Percentiles rank a stretch among this genome's conserved stretches.
These are phyloP conservation scores for Trichoderma afroharzianum DNA, from an alignment of 2,329 filamentous ascomycete species.

Conservation along the genomic window DNA sequence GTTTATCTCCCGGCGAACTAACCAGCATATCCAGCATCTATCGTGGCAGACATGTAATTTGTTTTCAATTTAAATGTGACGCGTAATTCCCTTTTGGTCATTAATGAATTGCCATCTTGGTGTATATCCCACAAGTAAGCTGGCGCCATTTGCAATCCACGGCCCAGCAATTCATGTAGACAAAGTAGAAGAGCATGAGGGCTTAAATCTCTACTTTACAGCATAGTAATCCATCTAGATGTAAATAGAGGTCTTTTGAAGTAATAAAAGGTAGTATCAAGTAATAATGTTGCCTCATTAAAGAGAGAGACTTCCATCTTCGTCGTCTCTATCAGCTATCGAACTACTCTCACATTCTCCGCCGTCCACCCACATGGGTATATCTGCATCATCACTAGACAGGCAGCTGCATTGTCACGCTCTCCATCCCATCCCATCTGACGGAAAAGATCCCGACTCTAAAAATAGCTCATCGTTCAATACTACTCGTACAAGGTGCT, in stretches of 20 bases:
- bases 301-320: neutral
- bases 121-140: neutral
- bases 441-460: neutral
- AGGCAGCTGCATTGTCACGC: neutral
- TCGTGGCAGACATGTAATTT: neutral
- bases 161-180: neutral
- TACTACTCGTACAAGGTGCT: neutral
- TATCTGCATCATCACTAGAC: neutral
- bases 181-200: neutral
- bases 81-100: neutral
- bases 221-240: neutral
- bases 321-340: neutral
- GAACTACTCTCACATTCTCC: neutral
- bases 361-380: neutral
- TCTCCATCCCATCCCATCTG: neutral
- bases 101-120: neutral
- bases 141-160: neutral
- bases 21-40: no score
- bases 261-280: rapidly evolving
- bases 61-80: neutral
- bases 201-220: neutral
- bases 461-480: neutral
- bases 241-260: neutral
- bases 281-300: neutral
- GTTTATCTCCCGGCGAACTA: neutral